Evolutionary conservation across 129 eudicot genomes (phyloP).

Genomic region (Sambucus nigra): DNA sequence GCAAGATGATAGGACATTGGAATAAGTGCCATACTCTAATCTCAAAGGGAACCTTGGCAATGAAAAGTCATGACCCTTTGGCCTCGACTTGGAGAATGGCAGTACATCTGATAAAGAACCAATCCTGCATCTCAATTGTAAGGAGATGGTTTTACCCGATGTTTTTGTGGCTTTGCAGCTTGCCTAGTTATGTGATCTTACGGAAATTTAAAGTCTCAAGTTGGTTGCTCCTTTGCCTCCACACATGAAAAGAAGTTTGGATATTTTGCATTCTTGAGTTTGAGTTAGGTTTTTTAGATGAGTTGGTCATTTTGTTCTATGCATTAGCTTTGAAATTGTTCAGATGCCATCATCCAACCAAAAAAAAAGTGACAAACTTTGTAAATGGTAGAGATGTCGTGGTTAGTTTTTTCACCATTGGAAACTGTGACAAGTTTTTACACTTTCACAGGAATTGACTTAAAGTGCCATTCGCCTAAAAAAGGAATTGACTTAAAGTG

Average conservation of each 20-base stretch:
- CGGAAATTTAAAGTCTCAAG: conserved; percentile 36
- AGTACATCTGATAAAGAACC: conserved; percentile 67
- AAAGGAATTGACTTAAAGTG: too few species aligned
- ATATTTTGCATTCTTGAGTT: conserved; percentile 38
- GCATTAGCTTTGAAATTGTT: background rate
- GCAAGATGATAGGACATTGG: conserved; percentile 81
- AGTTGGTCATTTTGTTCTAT: background rate
- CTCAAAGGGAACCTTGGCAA: conserved; percentile 12
- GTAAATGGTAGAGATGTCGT: too few species aligned
- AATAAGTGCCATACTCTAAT: conserved; percentile 23
- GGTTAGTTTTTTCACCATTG: too few species aligned
- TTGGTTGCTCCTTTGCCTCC: conserved; percentile 72
- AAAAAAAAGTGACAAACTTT: too few species aligned
- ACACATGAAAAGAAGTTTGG: conserved; percentile 97
- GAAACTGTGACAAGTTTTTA: too few species aligned
- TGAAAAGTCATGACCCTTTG: conserved; percentile 25
- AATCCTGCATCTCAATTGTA: conserved; percentile 75
- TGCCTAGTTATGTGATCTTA: conserved; percentile 30
- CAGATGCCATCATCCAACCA: too few species aligned
- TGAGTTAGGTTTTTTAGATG: background rate
- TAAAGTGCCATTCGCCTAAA: too few species aligned
- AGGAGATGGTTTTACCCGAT: conserved; percentile 75
- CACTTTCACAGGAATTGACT: too few species aligned
- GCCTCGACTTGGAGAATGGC: conserved; percentile 57
- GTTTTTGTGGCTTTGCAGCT: conserved; percentile 45